A percentile compares a stretch with the other conserved stretches of the same genome.
These are phyloP conservation scores for Penicillium roqueforti DNA, from an alignment of 495 filamentous ascomycete species.

Conservation along the genomic window DNA sequence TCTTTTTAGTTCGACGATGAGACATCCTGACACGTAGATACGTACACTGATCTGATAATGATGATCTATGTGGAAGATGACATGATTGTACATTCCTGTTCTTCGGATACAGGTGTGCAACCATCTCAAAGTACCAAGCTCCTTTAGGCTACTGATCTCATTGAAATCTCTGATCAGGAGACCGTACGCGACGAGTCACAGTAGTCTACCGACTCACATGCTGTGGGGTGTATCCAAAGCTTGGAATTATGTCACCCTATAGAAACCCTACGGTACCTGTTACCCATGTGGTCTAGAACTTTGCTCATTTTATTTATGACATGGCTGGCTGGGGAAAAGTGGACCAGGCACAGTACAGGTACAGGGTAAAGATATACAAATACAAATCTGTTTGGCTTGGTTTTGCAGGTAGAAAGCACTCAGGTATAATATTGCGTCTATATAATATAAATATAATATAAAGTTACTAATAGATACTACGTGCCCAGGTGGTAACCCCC, in stretches of 20 bases:
- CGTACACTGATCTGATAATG: not conserved
- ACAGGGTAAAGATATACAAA: not conserved
- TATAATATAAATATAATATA: not conserved
- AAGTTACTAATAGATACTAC: not conserved
- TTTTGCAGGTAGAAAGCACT: not conserved
- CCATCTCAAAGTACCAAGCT: not conserved
- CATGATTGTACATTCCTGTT: not conserved
- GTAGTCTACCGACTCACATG: not conserved
- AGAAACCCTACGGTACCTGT: not conserved
- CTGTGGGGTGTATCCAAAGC: not conserved
- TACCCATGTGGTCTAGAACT: conserved; percentile 1
- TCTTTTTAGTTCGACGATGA: conserved; percentile 10
- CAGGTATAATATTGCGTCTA: not conserved
- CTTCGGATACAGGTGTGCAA: not conserved
- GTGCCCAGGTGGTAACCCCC: too few species aligned
- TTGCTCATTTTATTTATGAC: not conserved
- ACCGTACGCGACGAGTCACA: not conserved
- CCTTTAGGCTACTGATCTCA: not conserved
- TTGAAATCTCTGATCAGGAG: not conserved
- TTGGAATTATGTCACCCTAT: not conserved
- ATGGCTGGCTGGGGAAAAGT: not conserved
- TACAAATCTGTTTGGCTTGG: not conserved
- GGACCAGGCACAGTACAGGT: not conserved
- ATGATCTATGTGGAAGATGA: not conserved
- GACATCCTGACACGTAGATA: conserved; percentile 13